Conservation (phyloP, 2,329 filamentous ascomycete genomes). For the Huntiella moniliformis region DNA sequence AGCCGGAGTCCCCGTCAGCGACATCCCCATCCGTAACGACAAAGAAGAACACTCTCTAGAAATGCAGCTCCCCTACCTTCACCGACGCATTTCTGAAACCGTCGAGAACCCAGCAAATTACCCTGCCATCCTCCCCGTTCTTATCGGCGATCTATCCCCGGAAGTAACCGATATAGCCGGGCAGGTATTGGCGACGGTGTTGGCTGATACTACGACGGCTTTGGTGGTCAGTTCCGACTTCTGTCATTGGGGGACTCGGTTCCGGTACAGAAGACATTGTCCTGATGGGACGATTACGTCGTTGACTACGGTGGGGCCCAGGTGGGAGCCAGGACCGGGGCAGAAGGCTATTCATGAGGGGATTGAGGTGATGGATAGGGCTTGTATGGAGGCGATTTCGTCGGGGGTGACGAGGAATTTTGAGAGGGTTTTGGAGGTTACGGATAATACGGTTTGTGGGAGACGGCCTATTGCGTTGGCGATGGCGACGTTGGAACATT, state of each 20-base stretch:
- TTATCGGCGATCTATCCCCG: conserved; percentile 58
- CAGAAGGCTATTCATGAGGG: conserved; percentile 57
- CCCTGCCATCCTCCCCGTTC: conserved; percentile 64
- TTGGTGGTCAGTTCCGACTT: conserved; percentile 93
- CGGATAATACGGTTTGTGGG: conserved; percentile 83
- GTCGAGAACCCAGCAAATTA: conserved; percentile 27
- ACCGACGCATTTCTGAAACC: conserved; percentile 46
- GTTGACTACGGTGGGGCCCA: conserved; percentile 21
- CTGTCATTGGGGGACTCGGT: conserved; percentile 82
- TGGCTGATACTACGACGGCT: conserved; percentile 54
- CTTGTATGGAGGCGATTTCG: conserved; percentile 71
- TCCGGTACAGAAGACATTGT: conserved; percentile 64
- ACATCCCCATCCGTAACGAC: conserved; percentile 48
- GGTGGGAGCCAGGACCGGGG: background rate
- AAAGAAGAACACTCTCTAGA: conserved; percentile 82
- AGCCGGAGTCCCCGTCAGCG: conserved; percentile 19
- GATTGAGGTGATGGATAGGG: conserved; percentile 60
- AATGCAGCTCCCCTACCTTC: conserved; percentile 90
- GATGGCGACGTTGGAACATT: conserved; percentile 67
- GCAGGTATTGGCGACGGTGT: conserved; percentile 53
- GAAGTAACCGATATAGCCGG: conserved; percentile 51
- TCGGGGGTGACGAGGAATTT: conserved; percentile 55
- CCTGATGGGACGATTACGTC: conserved; percentile 23
- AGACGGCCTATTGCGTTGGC: conserved; percentile 84
- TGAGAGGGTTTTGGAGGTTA: conserved; percentile 46